Conservation (phyloP, 2,329 filamentous ascomycete genomes). For the Colletotrichum chrysophilum region DNA sequence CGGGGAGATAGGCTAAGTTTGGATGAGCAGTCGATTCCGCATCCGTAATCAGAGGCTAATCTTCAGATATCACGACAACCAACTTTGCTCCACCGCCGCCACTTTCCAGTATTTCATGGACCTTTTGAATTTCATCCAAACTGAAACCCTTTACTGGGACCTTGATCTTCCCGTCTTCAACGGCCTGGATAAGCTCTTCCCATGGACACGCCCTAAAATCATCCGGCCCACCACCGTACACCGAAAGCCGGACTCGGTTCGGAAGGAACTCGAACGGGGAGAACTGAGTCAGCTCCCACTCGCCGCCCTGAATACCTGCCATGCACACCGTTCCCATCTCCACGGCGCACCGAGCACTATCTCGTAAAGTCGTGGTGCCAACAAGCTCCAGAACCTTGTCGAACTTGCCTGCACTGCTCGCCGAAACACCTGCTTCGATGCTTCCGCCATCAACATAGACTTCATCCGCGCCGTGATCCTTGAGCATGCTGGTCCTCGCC, state of each 20-base stretch:
- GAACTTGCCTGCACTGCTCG: not conserved
- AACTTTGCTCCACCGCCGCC: not conserved
- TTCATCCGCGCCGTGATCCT: not conserved
- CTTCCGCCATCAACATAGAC: not conserved
- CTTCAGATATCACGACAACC: not conserved
- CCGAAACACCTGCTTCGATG: not conserved
- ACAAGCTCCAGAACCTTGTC: not conserved
- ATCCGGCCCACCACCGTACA: not conserved
- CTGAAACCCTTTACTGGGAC: not conserved
- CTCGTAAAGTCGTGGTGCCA: not conserved
- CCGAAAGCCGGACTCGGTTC: not conserved
- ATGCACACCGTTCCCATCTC: not conserved
- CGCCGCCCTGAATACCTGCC: not conserved
- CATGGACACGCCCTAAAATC: not conserved
- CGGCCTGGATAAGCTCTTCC: not conserved
- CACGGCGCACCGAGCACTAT: not conserved
- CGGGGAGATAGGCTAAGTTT: not conserved
- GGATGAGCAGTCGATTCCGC: not conserved
- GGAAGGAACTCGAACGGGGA: not conserved
- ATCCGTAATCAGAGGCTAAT: not conserved
- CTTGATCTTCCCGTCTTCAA: not conserved
- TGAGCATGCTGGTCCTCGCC: not conserved
- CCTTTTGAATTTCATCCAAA: not conserved
- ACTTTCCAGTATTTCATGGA: not conserved
- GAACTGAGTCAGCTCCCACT: not conserved